phyloP scores from a whole-genome alignment of 331 rosid species.

The Dryas integrifolia region DNA sequence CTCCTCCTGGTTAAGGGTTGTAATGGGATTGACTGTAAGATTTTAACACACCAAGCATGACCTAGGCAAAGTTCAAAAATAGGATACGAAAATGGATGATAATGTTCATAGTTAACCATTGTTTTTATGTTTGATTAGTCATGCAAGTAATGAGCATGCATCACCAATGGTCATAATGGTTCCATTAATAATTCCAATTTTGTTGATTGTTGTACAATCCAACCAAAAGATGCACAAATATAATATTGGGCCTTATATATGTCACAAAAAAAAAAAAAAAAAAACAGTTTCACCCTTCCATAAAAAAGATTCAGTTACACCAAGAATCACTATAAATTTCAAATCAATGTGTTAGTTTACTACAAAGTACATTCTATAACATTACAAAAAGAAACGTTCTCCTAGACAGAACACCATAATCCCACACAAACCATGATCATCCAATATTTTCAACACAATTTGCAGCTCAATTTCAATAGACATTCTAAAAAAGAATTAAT shows the following conservation, averaged over 20 bases:
- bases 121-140: background rate
- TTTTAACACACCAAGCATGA: background rate
- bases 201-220: background rate
- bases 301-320: background rate
- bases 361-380: constrained; percentile 10
- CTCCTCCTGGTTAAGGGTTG: background rate
- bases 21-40: background rate
- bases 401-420: constrained; percentile 12
- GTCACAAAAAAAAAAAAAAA: background rate
- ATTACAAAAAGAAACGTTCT: background rate
- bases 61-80: background rate
- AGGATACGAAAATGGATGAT: background rate
- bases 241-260: background rate
- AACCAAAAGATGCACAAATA: background rate
- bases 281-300: constrained; percentile 4
- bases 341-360: background rate
- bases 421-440: constrained; percentile 9
- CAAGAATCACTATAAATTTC: background rate
- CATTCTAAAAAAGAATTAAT: background rate
- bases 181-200: background rate
- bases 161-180: background rate
- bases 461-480: constrained; percentile 24
- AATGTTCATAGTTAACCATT: background rate
- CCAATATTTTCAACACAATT: constrained; percentile 10
- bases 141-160: background rate